Evolutionary conservation across 257 asterid species (phyloP).

Genomic region (Voacanga thouarsii): DNA sequence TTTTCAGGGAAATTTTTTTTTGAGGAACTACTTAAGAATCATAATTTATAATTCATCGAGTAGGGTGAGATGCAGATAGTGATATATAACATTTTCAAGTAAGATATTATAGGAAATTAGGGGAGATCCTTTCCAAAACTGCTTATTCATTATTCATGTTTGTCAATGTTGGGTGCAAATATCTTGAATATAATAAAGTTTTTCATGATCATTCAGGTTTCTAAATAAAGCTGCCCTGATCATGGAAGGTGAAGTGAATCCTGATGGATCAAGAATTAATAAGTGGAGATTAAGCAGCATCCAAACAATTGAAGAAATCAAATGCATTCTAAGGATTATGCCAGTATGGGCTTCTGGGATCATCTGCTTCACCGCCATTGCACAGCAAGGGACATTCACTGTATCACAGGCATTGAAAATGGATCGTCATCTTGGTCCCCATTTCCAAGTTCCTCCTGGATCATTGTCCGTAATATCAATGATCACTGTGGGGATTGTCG

Average conservation of each 20-base stretch:
- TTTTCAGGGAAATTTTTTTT: too few species aligned
- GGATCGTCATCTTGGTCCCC: conserved; percentile 72
- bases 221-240: conserved; percentile 70
- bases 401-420: conserved; percentile 62
- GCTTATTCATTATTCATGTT: too few species aligned
- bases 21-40: too few species aligned
- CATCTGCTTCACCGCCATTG: conserved; percentile 61
- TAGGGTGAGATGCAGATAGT: too few species aligned
- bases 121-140: too few species aligned
- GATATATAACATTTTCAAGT: too few species aligned
- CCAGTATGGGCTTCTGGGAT: conserved; percentile 85
- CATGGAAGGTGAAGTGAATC: conserved; percentile 46
- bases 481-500: conserved; percentile 61
- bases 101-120: too few species aligned
- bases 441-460: conserved; percentile 65
- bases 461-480: conserved; percentile 57
- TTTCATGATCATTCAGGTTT: conserved; percentile 30
- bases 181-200: background rate
- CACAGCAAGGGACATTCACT: conserved; percentile 75
- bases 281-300: conserved; percentile 66
- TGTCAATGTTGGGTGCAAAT: too few species aligned
- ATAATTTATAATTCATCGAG: too few species aligned
- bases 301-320: conserved; percentile 75
- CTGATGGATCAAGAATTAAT: conserved; percentile 36
- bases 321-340: conserved; percentile 53